Base-by-base conservation (phyloP, 768 basidiomycete species). In the Pleurotus pulmonarius region DNA sequence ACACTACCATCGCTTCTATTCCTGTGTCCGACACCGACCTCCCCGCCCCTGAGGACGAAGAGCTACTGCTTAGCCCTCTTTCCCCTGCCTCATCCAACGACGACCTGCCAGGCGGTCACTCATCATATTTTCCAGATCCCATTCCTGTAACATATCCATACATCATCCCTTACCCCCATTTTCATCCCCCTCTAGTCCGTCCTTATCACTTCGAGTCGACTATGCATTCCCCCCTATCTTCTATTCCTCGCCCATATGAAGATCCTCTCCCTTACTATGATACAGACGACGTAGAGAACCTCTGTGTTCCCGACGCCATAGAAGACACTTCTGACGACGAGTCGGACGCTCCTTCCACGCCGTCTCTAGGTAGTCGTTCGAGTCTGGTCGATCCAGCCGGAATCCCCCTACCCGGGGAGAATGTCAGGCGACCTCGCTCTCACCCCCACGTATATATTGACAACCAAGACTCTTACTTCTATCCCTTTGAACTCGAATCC, bases 281-380 rank as follows among this genome's bases (percentile, higher is more conserved):
- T 63, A 61, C 71, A 59, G 82, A 87, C 70, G 84, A 88, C 70
- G 64, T 81, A 60, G 87, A 87, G 63, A 86, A 87, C 64, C 76
- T 84, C 29, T 74, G 86, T 25, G 82, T 90, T 43, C 89, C 88
- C 44, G 90, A 91, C 65, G 84, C 88, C 41, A 88, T 91, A 77
- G 89, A 91, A 68, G 90, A 92, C 70, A 82, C 80, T 38, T 92
- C 90, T 45, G 90, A 92, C 72, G 90, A 92, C 73, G 90, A 91
- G 75, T 90, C 89, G 13, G 90, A 92, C 63, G 73, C 80, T 4
- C 81, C 77, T 8, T 79, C 81, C 8, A 85, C 87, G 5, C 87
- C 86, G 47, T 85, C 81, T 62, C 82, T 46, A 76, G 79, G 61
- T 76, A 77, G 60, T 87, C 87, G 41, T 47, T 68, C 84, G 58